Percentiles rank a stretch among this genome's conserved stretches.
Conservation (phyloP, 192 early-diverging fungal genomes). For the Linnemannia schmuckeri region DNA sequence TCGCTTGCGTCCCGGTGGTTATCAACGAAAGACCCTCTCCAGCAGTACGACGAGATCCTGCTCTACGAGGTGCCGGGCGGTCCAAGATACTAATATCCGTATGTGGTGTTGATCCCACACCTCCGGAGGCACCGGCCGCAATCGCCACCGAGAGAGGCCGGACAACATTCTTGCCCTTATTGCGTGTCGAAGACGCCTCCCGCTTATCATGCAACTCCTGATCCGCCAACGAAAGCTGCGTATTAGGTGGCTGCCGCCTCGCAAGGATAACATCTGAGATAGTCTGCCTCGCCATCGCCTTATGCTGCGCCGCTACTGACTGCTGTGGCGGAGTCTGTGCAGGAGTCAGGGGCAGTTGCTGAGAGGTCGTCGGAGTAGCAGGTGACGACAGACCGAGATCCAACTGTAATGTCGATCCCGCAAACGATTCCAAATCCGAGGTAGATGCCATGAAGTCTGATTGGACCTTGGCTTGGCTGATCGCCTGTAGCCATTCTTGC, state of each 20-base stretch:
- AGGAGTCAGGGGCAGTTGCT: neutral
- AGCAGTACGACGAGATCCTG: neutral
- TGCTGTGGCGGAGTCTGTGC: neutral
- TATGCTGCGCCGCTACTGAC: neutral
- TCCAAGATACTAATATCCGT: slow-evolving; percentile 1
- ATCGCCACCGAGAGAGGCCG: neutral
- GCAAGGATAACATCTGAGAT: neutral
- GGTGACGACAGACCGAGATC: neutral
- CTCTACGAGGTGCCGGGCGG: neutral
- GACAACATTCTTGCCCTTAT: slow-evolving; percentile 1
- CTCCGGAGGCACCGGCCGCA: neutral
- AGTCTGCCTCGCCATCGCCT: neutral
- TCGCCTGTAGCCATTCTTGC: slow-evolving; percentile 73
- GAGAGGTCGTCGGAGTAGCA: neutral
- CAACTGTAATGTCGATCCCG: slow-evolving; percentile 39
- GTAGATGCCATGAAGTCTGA: slow-evolving; percentile 41
- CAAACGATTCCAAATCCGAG: slow-evolving; percentile 43
- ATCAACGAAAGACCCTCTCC: slow-evolving; percentile 25
- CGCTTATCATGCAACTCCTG: slow-evolving; percentile 1
- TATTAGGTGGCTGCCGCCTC: neutral
- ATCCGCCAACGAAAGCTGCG: neutral
- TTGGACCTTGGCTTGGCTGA: slow-evolving; percentile 53
- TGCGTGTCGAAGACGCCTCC: neutral
- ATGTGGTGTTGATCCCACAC: neutral
- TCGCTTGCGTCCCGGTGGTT: slow-evolving; percentile 28